Percentiles rank a stretch among this genome's conserved stretches.
Conservation (phyloP, 2,329 filamentous ascomycete species). For the Aspergillus sp. region DNA sequence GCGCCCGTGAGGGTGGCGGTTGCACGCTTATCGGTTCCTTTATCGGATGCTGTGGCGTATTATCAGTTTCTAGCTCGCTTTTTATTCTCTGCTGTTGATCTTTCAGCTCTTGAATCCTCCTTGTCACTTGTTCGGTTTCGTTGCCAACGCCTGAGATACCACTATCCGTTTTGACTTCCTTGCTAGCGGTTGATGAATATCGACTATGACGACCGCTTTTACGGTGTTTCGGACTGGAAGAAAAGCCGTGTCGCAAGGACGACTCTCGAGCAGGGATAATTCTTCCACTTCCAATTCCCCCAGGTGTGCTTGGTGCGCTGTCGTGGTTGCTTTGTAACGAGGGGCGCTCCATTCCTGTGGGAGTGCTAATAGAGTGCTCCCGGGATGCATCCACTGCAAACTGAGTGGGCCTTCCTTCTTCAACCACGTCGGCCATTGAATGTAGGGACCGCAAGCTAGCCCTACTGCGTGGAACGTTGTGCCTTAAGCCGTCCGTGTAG, state of each 20-base stretch:
- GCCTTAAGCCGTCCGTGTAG: slow-evolving; percentile 33
- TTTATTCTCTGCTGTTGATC: slow-evolving; percentile 58
- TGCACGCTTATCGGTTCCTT: slow-evolving; percentile 13
- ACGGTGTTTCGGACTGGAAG: slow-evolving; percentile 53
- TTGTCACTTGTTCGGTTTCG: slow-evolving; percentile 57
- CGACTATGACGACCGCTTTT: slow-evolving; percentile 50
- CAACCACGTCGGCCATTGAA: slow-evolving; percentile 45
- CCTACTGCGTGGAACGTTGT: slow-evolving; percentile 36
- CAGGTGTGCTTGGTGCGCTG: slow-evolving; percentile 28
- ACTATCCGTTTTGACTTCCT: slow-evolving; percentile 40
- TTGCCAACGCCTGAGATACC: slow-evolving; percentile 38
- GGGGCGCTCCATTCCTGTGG: slow-evolving; percentile 37
- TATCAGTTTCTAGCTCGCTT: slow-evolving; percentile 45
- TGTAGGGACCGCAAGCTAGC: slow-evolving; percentile 41
- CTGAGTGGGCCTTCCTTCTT: slow-evolving; percentile 30
- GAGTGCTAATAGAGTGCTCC: slow-evolving; percentile 20
- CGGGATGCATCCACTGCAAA: slow-evolving; percentile 21
- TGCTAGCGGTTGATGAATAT: slow-evolving; percentile 38
- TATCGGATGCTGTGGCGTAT: slow-evolving; percentile 29
- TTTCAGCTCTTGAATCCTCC: slow-evolving; percentile 58
- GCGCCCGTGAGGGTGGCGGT: slow-evolving; percentile 11
- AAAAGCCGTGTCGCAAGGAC: slow-evolving; percentile 59
- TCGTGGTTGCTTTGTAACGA: slow-evolving; percentile 29
- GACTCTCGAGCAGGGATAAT: slow-evolving; percentile 68
- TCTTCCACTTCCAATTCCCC: slow-evolving; percentile 47